Evolutionary conservation across 2,329 filamentous ascomycete genomes (phyloP).

Genomic region (Aschersonia sp.): DNA sequence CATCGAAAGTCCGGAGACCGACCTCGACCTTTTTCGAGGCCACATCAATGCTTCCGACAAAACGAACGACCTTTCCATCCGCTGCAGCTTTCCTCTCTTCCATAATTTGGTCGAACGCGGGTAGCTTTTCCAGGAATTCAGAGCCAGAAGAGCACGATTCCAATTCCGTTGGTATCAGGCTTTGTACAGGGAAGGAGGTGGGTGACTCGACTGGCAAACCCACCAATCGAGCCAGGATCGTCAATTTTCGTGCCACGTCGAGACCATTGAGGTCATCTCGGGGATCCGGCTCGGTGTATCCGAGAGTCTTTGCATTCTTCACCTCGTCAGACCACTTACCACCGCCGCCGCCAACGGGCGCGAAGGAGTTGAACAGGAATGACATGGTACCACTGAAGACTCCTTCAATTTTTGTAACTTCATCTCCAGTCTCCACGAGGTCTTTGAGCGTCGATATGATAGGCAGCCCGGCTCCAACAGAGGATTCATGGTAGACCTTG

Average conservation of each 20-base stretch:
- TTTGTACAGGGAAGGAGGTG: slow-evolving; percentile 84
- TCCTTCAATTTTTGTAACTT: slow-evolving; percentile 84
- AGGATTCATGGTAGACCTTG: slow-evolving; percentile 88
- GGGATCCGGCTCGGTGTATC: slow-evolving; percentile 83
- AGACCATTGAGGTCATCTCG: slow-evolving; percentile 77
- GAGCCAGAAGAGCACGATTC: slow-evolving; percentile 63
- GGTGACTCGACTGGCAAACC: slow-evolving; percentile 72
- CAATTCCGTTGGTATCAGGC: slow-evolving; percentile 76
- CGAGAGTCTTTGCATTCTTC: slow-evolving; percentile 77
- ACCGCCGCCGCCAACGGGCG: slow-evolving; percentile 57
- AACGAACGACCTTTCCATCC: slow-evolving; percentile 80
- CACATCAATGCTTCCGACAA: slow-evolving; percentile 87
- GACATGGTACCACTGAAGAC: slow-evolving; percentile 97
- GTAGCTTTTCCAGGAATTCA: slow-evolving; percentile 71
- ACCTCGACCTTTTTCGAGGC: slow-evolving; percentile 73
- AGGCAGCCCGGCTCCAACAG: slow-evolving; percentile 83
- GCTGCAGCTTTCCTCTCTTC: slow-evolving; percentile 75
- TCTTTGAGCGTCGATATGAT: slow-evolving; percentile 90
- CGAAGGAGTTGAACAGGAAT: slow-evolving; percentile 96
- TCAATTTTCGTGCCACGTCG: slow-evolving; percentile 89
- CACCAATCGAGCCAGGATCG: slow-evolving; percentile 76
- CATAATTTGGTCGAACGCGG: slow-evolving; percentile 80
- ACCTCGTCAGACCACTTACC: slow-evolving; percentile 88
- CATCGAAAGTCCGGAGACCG: slow-evolving; percentile 78
- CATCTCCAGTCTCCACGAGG: slow-evolving; percentile 84